phyloP scores from a whole-genome alignment of 2,329 filamentous ascomycete species.

The Nothophoma quercina region DNA sequence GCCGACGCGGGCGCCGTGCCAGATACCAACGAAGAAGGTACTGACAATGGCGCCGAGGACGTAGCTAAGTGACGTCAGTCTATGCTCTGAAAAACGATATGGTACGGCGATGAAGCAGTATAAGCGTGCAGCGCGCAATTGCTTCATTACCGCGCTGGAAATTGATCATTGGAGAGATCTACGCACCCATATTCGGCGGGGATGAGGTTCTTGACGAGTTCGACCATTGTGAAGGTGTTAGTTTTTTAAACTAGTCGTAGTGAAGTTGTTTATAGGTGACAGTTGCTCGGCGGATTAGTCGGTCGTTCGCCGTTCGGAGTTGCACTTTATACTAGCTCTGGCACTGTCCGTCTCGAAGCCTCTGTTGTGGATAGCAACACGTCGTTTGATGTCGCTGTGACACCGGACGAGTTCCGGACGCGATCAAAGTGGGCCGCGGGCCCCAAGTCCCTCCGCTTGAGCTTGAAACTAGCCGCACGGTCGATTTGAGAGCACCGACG shows the following conservation, averaged over 20 bases:
- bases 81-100: neutral
- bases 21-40: slow-evolving; percentile 61
- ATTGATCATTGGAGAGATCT: neutral
- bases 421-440: slow-evolving; percentile 7
- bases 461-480: slow-evolving; percentile 7
- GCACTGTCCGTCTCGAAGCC: slow-evolving; percentile 9
- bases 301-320: neutral
- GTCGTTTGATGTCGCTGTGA: neutral
- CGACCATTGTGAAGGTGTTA: slow-evolving; percentile 9
- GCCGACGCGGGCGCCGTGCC: slow-evolving; percentile 59
- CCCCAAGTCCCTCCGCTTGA: slow-evolving; percentile 5
- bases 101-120: neutral
- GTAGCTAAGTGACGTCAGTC: slow-evolving; percentile 53
- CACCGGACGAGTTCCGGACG: slow-evolving; percentile 17
- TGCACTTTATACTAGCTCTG: slow-evolving; percentile 9
- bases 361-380: slow-evolving; percentile 2
- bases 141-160: neutral
- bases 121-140: neutral
- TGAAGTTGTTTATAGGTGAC: neutral
- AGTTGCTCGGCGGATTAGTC: neutral
- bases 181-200: slow-evolving; percentile 19
- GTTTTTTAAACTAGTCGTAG: neutral
- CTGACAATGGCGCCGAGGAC: slow-evolving; percentile 63
- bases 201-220: slow-evolving; percentile 19
- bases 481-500: slow-evolving; percentile 2